Base-by-base conservation (phyloP, 176 grass and related monocot species). In the Neostapfia colusana region DNA sequence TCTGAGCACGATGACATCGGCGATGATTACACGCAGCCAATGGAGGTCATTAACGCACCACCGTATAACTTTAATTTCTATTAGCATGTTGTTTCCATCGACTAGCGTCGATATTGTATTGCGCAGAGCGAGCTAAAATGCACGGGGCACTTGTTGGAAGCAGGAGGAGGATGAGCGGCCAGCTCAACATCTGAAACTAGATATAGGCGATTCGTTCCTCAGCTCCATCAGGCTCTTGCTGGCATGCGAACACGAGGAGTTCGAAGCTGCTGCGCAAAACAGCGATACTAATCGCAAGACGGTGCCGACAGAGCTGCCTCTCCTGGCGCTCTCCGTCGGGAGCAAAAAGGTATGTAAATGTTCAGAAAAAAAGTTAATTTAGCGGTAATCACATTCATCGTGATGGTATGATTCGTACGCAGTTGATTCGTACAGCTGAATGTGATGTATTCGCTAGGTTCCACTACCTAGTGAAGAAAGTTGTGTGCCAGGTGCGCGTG, bases 201-300 rank as follows among this genome's bases (percentile, higher is more conserved):
- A 75, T 5, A 31, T 63, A 46, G 31, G 24, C 3, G 40, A 35
- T 26, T 43, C 73, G 1, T 63, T 76, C n/a, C 39, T 76, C 5
- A 76, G 42, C 18, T 76, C 2, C 57, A 76, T 45, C 20, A 63
- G 40, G 10, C 73, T 76, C 40, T 46, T 41, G 39, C 40, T 75
- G 39, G 23, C 16, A 14, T 44, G 24, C 18, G 48, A 76, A 12
- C 44, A 11, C 11, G 55, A 58, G 21, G 72, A 63, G 42, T 57
- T 76, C 25, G n/a, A 21, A 76, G n/a, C n/a, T n/a, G n/a, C n/a
- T n/a, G n/a, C n/a, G n/a, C n/a, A n/a, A n/a, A n/a, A n/a, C n/a
- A n/a, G n/a, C n/a, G n/a, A n/a, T n/a, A n/a, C n/a, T n/a, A n/a
- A n/a, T n/a, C n/a, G n/a, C 16, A 61, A 63, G 41, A 28, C 0